Evolutionary conservation across 176 grass and related monocot genomes (phyloP).

Genomic region (Saccharum officinarum): DNA sequence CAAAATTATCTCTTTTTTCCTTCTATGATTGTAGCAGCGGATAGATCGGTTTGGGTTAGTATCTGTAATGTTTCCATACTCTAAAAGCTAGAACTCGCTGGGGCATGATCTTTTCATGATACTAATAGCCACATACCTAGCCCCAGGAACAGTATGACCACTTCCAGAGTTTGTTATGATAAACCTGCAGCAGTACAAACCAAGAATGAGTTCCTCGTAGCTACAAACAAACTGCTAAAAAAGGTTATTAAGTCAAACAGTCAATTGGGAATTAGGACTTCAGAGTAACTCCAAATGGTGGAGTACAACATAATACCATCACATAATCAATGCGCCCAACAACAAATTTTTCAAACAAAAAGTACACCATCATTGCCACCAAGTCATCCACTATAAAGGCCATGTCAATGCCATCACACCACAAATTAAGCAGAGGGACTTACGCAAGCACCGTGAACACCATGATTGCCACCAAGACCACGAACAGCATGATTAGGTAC

Average conservation of each 20-base stretch:
- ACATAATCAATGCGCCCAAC: slow-evolving; percentile 16
- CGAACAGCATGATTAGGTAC: slow-evolving; percentile 82
- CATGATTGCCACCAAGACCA: slow-evolving; percentile 92
- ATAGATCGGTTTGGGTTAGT: background rate
- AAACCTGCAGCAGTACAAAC: slow-evolving; percentile 65
- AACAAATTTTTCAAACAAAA: slow-evolving; percentile 34
- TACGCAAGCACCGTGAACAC: slow-evolving; percentile 90
- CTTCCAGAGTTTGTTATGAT: slow-evolving; percentile 91
- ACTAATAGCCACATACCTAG: slow-evolving; percentile 49
- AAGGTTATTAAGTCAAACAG: background rate
- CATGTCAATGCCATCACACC: background rate
- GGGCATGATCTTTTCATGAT: background rate
- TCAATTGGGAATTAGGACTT: background rate
- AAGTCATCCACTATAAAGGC: slow-evolving; percentile 2
- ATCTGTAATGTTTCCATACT: background rate
- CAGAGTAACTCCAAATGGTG: background rate
- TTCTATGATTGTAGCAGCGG: background rate
- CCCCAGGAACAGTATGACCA: slow-evolving; percentile 74
- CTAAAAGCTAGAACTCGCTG: background rate
- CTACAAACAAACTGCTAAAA: background rate
- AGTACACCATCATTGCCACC: slow-evolving; percentile 19
- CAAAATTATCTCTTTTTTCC: background rate
- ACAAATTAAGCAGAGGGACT: slow-evolving; percentile 38
- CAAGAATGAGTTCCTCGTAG: background rate
- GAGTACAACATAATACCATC: slow-evolving; percentile 19